Evolutionary conservation across 306 rosid genomes (phyloP), one percentile per base, ranked within the genome.

Genomic region (Fragaria nilgerrensis): DNA sequence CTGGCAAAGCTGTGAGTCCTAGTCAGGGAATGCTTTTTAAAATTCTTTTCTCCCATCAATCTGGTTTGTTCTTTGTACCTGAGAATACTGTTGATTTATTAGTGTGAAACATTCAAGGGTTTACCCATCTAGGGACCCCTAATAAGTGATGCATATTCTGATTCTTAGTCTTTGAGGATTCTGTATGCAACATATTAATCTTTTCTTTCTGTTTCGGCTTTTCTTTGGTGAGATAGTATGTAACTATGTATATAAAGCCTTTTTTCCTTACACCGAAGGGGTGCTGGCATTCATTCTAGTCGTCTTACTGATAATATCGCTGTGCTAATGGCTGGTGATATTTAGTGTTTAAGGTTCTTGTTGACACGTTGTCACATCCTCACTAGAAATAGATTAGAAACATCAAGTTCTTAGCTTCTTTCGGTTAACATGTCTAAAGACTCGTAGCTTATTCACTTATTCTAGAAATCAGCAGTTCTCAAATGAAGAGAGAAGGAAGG

Each of bases 41-140:
- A 75, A 79, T 56, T 77, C 75, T 75, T 74, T 82, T 77, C 63
- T 82, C 68, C 91, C 82, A 81, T 78, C 79, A 74, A 81, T 85
- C 85, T 85, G 90, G 85, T 80, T 88, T 92, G 89, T 70, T 75
- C 77, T 77, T 88, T 89, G 92, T 90, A 85, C 85, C 83, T 56
- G 80, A 85, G 90, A 76, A 78, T 85, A 88, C 83, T 85, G 90
- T 85, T 83, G 78, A 76, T 83, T 82, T 88, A 73, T 77, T 87
- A 86, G 96, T 88, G 96, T 90, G 96, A 87, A 87, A 90, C 97
- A 72, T 84, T 88, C 70, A 80, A 80, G 85, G 93, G 92, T 81
- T 83, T 82, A 72, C 91, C 93, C 90, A 76, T 86, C 80, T 90
- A 74, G 91, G 97, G 91, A 83, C 86, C 92, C 82, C 86, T 78